phyloP scores from a whole-genome alignment of 768 basidiomycete genomes.

The Dacryopinax spathularia region DNA sequence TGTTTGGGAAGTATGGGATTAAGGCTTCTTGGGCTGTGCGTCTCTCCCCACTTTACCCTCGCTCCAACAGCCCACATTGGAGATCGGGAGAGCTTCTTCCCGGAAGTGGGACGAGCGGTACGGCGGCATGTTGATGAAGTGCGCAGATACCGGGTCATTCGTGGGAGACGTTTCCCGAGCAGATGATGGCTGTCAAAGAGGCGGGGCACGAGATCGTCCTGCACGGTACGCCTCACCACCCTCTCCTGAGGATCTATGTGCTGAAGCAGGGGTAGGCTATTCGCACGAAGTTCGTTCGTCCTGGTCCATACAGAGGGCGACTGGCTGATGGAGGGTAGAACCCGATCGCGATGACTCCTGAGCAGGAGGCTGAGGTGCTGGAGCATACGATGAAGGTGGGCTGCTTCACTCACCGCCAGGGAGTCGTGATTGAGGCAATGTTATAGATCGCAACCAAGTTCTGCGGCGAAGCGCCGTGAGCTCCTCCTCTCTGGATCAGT shows the following conservation, averaged over 20 bases:
- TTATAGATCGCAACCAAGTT: slow-evolving; percentile 20
- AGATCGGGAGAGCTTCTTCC: too few species aligned
- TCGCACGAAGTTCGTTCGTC: slow-evolving; percentile 17
- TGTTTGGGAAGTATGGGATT: slow-evolving; percentile 22
- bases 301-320: background rate
- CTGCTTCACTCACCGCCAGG: background rate
- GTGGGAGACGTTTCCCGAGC: slow-evolving; percentile 22
- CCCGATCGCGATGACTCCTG: slow-evolving; percentile 20
- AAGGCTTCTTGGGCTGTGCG: slow-evolving; percentile 22
- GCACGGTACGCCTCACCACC: background rate
- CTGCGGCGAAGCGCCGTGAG: slow-evolving; percentile 12
- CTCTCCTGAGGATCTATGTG: background rate
- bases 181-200: slow-evolving; percentile 24
- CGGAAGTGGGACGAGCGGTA: slow-evolving; percentile 15
- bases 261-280: slow-evolving; percentile 20
- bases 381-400: slow-evolving; percentile 17
- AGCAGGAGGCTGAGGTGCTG: slow-evolving; percentile 24
- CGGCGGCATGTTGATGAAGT: background rate
- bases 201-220: slow-evolving; percentile 23
- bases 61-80: slow-evolving; percentile 43
- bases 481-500: background rate
- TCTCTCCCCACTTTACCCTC: too few species aligned
- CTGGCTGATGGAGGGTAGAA: slow-evolving; percentile 9
- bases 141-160: background rate
- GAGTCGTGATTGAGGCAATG: background rate